A percentile compares a stretch with the other conserved stretches of the same genome.
Evolutionary conservation across 306 rosid species (phyloP).

Genomic region (Betula pendula): DNA sequence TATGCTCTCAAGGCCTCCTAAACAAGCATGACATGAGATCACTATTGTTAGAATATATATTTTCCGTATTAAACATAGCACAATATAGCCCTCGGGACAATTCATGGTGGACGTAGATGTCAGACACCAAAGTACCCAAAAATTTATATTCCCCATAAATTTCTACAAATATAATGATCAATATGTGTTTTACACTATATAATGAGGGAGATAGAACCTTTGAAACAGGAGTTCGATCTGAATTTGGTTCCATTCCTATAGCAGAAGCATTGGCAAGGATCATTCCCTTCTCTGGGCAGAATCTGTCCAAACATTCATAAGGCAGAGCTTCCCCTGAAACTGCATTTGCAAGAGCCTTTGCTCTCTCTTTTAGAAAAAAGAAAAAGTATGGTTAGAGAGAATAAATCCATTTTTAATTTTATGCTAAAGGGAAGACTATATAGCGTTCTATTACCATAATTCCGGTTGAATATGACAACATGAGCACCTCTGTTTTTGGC

Average conservation of each 20-base stretch:
- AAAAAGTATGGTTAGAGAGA: slow-evolving; percentile 22
- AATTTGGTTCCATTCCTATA: slow-evolving; percentile 50
- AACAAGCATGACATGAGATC: slow-evolving; percentile 1
- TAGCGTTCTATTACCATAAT: slow-evolving; percentile 15
- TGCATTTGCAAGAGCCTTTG: slow-evolving; percentile 47
- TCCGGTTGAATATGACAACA: slow-evolving; percentile 39
- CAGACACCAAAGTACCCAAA: no score
- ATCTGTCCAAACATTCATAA: slow-evolving; percentile 30
- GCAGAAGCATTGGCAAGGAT: slow-evolving; percentile 58
- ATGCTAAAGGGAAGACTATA: neutral
- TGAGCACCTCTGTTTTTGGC: slow-evolving; percentile 52
- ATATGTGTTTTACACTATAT: neutral
- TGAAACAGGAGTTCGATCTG: slow-evolving; percentile 43
- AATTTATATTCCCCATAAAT: no score
- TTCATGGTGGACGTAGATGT: no score
- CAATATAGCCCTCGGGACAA: no score
- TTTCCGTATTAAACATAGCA: no score
- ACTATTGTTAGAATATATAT: neutral
- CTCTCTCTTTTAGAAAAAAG: slow-evolving; percentile 38
- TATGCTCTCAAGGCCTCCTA: slow-evolving; percentile 43
- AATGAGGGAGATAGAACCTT: slow-evolving; percentile 29
- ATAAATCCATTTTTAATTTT: neutral
- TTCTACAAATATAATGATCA: no score
- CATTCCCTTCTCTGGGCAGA: slow-evolving; percentile 44
- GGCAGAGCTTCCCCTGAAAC: slow-evolving; percentile 39